These are phyloP conservation scores for Kurtzmaniella quercitrusa DNA, from an alignment of 1,139 yeast genomes.

Conservation along the genomic window DNA sequence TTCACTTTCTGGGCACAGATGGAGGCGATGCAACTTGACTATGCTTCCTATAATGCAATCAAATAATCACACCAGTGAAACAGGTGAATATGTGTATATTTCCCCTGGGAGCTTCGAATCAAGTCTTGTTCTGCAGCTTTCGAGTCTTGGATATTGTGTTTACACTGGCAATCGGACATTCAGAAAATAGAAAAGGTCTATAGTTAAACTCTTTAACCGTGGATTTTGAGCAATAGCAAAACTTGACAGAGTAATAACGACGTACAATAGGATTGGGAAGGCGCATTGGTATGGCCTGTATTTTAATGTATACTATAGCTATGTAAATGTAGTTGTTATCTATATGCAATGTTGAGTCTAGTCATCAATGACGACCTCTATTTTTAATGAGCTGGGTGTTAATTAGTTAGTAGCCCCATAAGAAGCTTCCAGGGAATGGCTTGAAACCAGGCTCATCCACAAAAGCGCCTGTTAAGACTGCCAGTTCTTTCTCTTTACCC, in stretches of 20 bases:
- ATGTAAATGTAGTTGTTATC: neutral
- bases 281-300: no score
- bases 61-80: slow-evolving; percentile 32
- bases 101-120: slow-evolving; percentile 8
- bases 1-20: slow-evolving; percentile 31
- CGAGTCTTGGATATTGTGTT: slow-evolving; percentile 25
- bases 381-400: no score
- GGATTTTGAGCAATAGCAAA: no score
- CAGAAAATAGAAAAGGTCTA: slow-evolving; percentile 38
- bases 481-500: slow-evolving; percentile 12
- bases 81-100: slow-evolving; percentile 27
- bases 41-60: slow-evolving; percentile 34
- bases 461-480: slow-evolving; percentile 6
- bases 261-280: no score
- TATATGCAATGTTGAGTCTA: no score
- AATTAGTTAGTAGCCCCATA: neutral
- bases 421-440: slow-evolving; percentile 6
- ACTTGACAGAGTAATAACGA: no score
- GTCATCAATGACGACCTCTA: no score
- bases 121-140: neutral
- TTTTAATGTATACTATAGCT: slow-evolving; percentile 11
- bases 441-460: slow-evolving; percentile 6
- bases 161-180: slow-evolving; percentile 28
- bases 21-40: slow-evolving; percentile 37
- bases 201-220: no score